Evolutionary conservation across 129 eudicot species (phyloP).

Genomic region (Centaurea solstitialis): DNA sequence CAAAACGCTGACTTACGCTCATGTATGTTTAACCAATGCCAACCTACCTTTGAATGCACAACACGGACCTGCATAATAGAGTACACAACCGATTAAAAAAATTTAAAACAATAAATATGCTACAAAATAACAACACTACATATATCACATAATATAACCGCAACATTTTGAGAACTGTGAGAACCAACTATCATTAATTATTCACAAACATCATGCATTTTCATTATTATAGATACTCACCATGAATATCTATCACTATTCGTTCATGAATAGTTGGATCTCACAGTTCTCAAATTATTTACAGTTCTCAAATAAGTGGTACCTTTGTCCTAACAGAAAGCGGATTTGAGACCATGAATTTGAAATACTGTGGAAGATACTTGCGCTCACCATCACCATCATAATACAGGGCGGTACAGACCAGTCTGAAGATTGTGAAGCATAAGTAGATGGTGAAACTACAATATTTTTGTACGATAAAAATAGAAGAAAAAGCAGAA

Average conservation of each 20-base stretch:
- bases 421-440: slow-evolving; percentile 59
- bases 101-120: neutral
- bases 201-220: neutral
- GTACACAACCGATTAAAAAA: neutral
- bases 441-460: slow-evolving; percentile 12
- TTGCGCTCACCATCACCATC: slow-evolving; percentile 88
- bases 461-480: neutral
- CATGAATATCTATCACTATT: neutral
- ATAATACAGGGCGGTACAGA: slow-evolving; percentile 85
- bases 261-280: neutral
- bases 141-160: neutral
- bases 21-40: slow-evolving; percentile 24
- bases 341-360: slow-evolving; percentile 94
- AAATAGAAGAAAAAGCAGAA: neutral
- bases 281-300: neutral
- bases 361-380: slow-evolving; percentile 97
- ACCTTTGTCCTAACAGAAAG: slow-evolving; percentile 98
- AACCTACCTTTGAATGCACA: slow-evolving; percentile 69
- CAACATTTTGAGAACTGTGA: too few species aligned
- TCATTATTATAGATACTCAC: neutral
- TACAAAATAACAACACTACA: neutral
- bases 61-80: slow-evolving; percentile 81
- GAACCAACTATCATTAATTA: neutral
- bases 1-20: slow-evolving; percentile 37
- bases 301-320: neutral